Evolutionary conservation across 805 yeast species (phyloP), one percentile per base, ranked within the genome.

Genomic region (Phaffomyces opuntiae): DNA sequence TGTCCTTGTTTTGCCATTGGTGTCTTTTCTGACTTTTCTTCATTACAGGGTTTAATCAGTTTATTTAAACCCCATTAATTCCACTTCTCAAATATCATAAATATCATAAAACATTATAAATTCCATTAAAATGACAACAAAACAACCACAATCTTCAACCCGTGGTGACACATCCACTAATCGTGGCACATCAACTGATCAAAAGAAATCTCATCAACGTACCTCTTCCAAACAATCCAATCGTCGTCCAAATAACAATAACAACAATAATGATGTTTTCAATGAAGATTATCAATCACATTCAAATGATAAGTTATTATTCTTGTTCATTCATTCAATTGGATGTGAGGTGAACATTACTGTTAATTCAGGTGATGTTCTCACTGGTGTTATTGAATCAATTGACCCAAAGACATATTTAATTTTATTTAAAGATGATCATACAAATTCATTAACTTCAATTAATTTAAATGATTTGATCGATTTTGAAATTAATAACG

Each of bases 331-430:
- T 35, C 77, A 77, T 50, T 69, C 88, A 7, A 66, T 83, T 37
- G 87, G 95, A 17, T 68, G 74, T 29, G 66, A 67, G 29, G 78
- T 77, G 12, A 68, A 69, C 13, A 82, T 79, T 7, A 78, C 88
- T 4, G 77, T 82, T 2, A 64, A 77, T 25, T 73, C 86, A 0
- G 91, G 91, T 13, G 69, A 75, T 3, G 64, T 72, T 27, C 74
- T 78, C 54, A 63, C 66, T 21, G 96, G 96, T 19, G 57, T 80
- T 9, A 64, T 87, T 46, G 66, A 71, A 38, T 74, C 81, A 11
- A 70, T 75, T 19, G 68, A 67, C 84, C 91, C 40, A 66, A 67
- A 44, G 57, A 68, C 55, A 53, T 67, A 45, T 59, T 66, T 37
- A 52, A 62, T 38, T 60, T 66, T 35, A 56, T 31, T 57, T 45